Evolutionary conservation across 768 basidiomycete species (phyloP).

Genomic region (Tricholoma hemisulphureum): DNA sequence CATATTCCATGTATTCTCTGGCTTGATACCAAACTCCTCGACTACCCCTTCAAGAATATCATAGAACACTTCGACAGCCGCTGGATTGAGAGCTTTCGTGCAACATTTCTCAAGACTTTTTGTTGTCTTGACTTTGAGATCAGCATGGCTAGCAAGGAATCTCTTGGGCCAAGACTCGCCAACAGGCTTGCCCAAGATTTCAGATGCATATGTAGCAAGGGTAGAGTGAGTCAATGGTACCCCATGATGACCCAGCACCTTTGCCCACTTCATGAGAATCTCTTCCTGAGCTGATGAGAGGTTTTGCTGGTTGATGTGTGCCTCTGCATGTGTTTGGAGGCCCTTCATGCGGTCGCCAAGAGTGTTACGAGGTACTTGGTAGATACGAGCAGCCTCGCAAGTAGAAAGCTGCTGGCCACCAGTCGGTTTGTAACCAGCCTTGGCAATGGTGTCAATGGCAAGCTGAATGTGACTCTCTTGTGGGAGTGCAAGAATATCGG

Average conservation of each 20-base stretch:
- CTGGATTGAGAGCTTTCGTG: background rate
- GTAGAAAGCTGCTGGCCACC: conserved; percentile 12
- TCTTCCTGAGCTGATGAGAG: conserved; percentile 11
- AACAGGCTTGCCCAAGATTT: conserved; percentile 15
- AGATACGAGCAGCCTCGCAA: conserved; percentile 17
- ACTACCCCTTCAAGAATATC: background rate
- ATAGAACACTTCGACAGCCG: background rate
- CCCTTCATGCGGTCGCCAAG: background rate
- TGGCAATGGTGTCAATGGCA: conserved; percentile 11
- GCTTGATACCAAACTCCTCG: background rate
- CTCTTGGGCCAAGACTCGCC: conserved; percentile 11
- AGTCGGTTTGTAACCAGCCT: conserved; percentile 1
- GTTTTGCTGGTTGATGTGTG: conserved; percentile 19
- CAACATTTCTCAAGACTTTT: background rate
- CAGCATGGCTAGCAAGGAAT: conserved; percentile 17
- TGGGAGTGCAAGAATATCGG: background rate
- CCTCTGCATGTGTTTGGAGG: conserved; percentile 10
- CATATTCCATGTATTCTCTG: conserved; percentile 1
- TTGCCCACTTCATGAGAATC: conserved; percentile 23
- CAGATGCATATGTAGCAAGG: background rate
- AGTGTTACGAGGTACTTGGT: conserved; percentile 13
- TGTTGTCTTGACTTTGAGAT: conserved; percentile 12
- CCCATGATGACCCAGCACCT: conserved; percentile 17
- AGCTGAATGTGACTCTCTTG: conserved; percentile 14
- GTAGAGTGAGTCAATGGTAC: conserved; percentile 11